phyloP scores from a whole-genome alignment of 805 yeast species.

The Crinitomyces ghanaensis region DNA sequence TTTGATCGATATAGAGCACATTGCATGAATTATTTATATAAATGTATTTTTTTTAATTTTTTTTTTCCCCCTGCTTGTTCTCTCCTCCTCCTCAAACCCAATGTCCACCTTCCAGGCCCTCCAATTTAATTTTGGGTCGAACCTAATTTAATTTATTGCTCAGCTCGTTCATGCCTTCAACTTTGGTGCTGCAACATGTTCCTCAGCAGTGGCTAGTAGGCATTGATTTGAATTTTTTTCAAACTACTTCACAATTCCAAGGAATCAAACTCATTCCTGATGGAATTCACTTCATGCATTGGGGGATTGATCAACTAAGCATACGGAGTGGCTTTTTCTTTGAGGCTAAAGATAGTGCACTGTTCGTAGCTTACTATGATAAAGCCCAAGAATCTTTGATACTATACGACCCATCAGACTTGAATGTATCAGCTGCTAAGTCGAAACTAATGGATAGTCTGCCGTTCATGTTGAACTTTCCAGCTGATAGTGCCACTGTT shows the following conservation, averaged over 20 bases:
- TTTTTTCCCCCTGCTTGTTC: too few relatives aligned
- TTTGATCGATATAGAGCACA: too few relatives aligned
- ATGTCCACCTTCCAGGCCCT: too few relatives aligned
- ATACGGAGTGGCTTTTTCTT: slow-evolving; percentile 30
- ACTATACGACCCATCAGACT: slow-evolving; percentile 25
- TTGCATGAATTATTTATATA: too few relatives aligned
- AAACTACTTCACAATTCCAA: slow-evolving; percentile 28
- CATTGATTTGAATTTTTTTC: slow-evolving; percentile 40
- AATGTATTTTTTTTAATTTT: too few relatives aligned
- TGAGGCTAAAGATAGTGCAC: slow-evolving; percentile 26
- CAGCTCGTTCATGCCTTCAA: too few relatives aligned
- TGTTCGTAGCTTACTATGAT: slow-evolving; percentile 31
- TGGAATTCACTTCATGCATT: slow-evolving; percentile 48
- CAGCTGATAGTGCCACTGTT: slow-evolving; percentile 22
- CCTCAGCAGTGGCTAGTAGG: slow-evolving; percentile 34
- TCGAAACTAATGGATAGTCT: slow-evolving; percentile 25
- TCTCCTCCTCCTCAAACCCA: too few relatives aligned
- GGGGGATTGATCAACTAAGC: slow-evolving; percentile 30
- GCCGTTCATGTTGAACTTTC: slow-evolving; percentile 33
- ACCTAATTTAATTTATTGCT: slow-evolving; percentile 5
- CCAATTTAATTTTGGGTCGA: too few relatives aligned
- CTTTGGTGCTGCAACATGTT: slow-evolving; percentile 22
- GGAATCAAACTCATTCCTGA: slow-evolving; percentile 42
- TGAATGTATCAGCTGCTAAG: slow-evolving; percentile 22
- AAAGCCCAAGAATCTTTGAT: slow-evolving; percentile 21